Evolutionary conservation across 108 stramenopile genomes (phyloP).

Genomic region (Thalassiosira profunda): DNA sequence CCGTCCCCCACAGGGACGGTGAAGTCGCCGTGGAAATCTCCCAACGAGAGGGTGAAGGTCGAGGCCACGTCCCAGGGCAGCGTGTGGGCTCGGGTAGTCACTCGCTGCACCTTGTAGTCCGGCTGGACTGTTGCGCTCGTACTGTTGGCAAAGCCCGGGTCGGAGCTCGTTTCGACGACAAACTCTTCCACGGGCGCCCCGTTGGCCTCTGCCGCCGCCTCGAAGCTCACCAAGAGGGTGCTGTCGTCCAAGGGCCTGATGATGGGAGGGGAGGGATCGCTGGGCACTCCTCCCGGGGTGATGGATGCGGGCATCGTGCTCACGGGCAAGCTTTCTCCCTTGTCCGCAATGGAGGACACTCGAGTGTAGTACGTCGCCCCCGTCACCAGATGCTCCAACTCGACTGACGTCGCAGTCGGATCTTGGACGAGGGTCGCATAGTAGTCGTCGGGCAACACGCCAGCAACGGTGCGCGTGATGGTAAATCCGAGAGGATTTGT

Average conservation of each 20-base stretch:
- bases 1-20: constrained; percentile 37
- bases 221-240: constrained; percentile 49
- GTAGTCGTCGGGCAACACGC: constrained; percentile 54
- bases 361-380: constrained; percentile 57
- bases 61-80: constrained; percentile 52
- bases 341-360: constrained; percentile 46
- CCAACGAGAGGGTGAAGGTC: constrained; percentile 64
- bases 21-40: constrained; percentile 68
- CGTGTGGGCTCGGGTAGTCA: constrained; percentile 65
- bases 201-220: constrained; percentile 47
- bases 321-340: constrained; percentile 45
- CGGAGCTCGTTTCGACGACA: constrained; percentile 50
- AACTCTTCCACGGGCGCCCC: constrained; percentile 54
- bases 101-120: constrained; percentile 50
- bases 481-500: constrained; percentile 39
- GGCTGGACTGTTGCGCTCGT: constrained; percentile 26
- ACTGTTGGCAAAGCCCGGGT: constrained; percentile 43
- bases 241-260: constrained; percentile 34
- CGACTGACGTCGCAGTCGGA: constrained; percentile 20
- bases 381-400: constrained; percentile 39
- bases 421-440: constrained; percentile 12
- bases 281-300: constrained; percentile 49
- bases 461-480: constrained; percentile 22
- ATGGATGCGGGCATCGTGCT: constrained; percentile 12
- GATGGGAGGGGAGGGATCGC: constrained; percentile 17